Evolutionary conservation across 352 stramenopile species (phyloP).

Genomic region (Phytophthora pseudosyringae): DNA sequence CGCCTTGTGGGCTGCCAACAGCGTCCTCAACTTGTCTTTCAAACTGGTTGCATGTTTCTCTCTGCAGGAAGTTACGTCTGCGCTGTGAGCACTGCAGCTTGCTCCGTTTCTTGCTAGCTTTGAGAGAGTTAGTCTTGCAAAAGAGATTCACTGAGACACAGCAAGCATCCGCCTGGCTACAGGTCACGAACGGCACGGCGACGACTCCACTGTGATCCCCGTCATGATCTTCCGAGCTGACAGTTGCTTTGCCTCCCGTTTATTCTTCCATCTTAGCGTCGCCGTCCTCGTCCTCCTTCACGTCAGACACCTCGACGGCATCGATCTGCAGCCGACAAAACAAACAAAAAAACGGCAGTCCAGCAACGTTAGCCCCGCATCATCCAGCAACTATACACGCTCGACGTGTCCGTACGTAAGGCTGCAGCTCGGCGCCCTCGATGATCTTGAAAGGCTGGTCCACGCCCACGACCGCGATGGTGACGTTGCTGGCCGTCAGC

Average conservation of each 20-base stretch:
- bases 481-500: constrained; percentile 93
- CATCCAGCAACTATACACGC: background rate
- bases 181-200: constrained; percentile 10
- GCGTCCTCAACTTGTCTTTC: constrained; percentile 25
- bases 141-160: constrained; percentile 12
- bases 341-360: background rate
- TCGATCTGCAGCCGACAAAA: constrained; percentile 62
- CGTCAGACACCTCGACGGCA: constrained; percentile 84
- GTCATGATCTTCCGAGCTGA: constrained; percentile 16
- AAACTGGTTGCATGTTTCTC: constrained; percentile 45
- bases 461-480: constrained; percentile 94
- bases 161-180: constrained; percentile 5
- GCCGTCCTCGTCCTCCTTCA: constrained; percentile 79
- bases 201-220: constrained; percentile 6
- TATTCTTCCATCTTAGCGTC: constrained; percentile 89
- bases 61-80: constrained; percentile 27
- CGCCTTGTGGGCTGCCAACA: no score
- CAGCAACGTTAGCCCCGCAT: constrained; percentile 1
- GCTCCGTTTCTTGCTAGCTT: constrained; percentile 17
- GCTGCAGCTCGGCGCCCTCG: constrained; percentile 93
- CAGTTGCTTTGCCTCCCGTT: constrained; percentile 13
- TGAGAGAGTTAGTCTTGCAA: constrained; percentile 13
- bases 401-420: constrained; percentile 82
- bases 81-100: constrained; percentile 13
- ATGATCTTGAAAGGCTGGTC: constrained; percentile 95